Conservation (phyloP, 164 flowering plant genomes). For the Taxillus chinensis region DNA sequence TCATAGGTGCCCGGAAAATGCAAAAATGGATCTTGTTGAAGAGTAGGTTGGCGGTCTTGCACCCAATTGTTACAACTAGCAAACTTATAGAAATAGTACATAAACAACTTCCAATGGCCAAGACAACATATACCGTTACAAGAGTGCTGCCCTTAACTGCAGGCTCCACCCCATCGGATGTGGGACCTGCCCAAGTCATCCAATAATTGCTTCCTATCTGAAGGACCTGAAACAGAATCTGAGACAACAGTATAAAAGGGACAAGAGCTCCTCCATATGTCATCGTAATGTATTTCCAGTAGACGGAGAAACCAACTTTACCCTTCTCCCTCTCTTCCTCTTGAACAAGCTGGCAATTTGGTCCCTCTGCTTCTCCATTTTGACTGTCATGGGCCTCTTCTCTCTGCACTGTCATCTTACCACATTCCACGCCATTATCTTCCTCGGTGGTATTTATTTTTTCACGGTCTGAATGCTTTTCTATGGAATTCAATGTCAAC, state of each 20-base stretch:
- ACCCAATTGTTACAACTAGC: constrained; percentile 50
- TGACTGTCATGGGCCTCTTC: constrained; percentile 17
- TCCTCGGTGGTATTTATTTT: constrained; percentile 6
- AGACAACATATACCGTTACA: constrained; percentile 49
- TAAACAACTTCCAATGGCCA: constrained; percentile 60
- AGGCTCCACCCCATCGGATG: constrained; percentile 42
- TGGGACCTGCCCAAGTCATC: constrained; percentile 94
- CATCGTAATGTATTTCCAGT: constrained; percentile 68
- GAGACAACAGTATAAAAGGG: constrained; percentile 57
- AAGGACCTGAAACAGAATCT: constrained; percentile 51
- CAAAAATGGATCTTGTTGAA: no score
- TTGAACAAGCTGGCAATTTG: constrained; percentile 69
- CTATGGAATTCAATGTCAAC: constrained; percentile 39
- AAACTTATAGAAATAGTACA: constrained; percentile 46
- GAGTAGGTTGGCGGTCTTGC: constrained; percentile 60
- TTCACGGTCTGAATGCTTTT: constrained; percentile 11
- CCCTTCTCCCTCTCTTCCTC: constrained; percentile 98
- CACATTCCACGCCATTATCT: constrained; percentile 4
- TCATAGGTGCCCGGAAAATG: constrained; percentile 92
- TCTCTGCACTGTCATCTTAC: constrained; percentile 6
- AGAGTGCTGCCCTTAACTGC: constrained; percentile 32
- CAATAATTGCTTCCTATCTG: constrained; percentile 92
- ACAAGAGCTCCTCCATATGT: constrained; percentile 74
- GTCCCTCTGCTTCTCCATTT: constrained; percentile 17
- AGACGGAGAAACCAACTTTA: constrained; percentile 59